These are phyloP conservation scores for Tolypocladium ophioglossoides DNA, from an alignment of 2,329 filamentous ascomycete species.

Conservation along the genomic window DNA sequence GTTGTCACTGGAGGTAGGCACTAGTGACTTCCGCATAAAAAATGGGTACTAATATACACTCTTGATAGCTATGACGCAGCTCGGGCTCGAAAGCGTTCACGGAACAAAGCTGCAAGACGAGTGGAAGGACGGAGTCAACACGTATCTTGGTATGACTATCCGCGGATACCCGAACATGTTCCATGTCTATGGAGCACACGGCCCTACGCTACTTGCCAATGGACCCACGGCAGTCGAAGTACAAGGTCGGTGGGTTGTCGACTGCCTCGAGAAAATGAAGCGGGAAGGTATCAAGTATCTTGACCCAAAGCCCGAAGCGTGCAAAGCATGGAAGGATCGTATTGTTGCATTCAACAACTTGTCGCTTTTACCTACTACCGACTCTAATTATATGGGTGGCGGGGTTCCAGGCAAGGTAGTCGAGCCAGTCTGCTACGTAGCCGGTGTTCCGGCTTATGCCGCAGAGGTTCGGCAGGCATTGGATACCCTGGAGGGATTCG, in stretches of 20 bases:
- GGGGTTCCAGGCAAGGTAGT: slow-evolving; percentile 41
- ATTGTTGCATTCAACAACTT: slow-evolving; percentile 34
- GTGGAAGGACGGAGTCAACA: slow-evolving; percentile 29
- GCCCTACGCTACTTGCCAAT: slow-evolving; percentile 43
- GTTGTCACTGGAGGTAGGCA: slow-evolving; percentile 23
- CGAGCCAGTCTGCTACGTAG: slow-evolving; percentile 40
- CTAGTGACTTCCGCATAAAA: background rate
- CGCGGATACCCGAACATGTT: slow-evolving; percentile 40
- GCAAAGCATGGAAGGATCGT: slow-evolving; percentile 36
- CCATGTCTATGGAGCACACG: slow-evolving; percentile 45
- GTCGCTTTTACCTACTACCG: slow-evolving; percentile 36
- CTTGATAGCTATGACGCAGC: slow-evolving; percentile 28
- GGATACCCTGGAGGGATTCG: slow-evolving; percentile 24
- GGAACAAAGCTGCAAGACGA: slow-evolving; percentile 27
- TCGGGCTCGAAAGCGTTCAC: slow-evolving; percentile 31
- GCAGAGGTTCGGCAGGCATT: slow-evolving; percentile 21
- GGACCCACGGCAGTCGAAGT: slow-evolving; percentile 43
- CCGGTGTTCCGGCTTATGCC: slow-evolving; percentile 26
- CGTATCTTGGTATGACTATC: slow-evolving; percentile 33
- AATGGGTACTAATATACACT: background rate
- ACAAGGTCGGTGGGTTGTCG: slow-evolving; percentile 46
- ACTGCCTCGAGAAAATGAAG: slow-evolving; percentile 37
- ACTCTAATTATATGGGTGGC: slow-evolving; percentile 45
- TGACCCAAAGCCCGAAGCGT: slow-evolving; percentile 33
- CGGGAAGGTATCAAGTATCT: slow-evolving; percentile 36